phyloP scores from a whole-genome alignment of 2,329 filamentous ascomycete species.

The Geosmithia putterillii region DNA sequence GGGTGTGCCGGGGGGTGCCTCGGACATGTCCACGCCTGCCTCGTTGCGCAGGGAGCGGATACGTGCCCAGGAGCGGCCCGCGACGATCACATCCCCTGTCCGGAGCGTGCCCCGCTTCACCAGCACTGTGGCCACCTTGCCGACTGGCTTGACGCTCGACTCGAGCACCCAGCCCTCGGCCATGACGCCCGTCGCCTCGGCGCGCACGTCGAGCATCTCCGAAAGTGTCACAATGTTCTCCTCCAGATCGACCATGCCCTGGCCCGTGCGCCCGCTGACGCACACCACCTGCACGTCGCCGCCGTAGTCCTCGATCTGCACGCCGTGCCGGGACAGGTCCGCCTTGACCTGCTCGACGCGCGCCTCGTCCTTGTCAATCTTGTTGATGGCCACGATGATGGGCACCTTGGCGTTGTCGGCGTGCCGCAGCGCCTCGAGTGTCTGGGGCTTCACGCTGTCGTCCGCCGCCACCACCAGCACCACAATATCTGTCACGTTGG shows the following conservation, averaged over 20 bases:
- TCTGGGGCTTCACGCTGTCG: slow-evolving; percentile 95
- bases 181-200: slow-evolving; percentile 54
- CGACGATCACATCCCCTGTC: slow-evolving; percentile 71
- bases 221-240: slow-evolving; percentile 79
- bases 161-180: slow-evolving; percentile 93
- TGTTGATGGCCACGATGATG: slow-evolving; percentile 96
- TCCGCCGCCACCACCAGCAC: slow-evolving; percentile 92
- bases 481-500: slow-evolving; percentile 93
- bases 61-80: slow-evolving; percentile 77
- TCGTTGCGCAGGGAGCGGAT: slow-evolving; percentile 81
- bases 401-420: slow-evolving; percentile 78
- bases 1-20: slow-evolving; percentile 77
- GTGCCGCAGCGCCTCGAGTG: slow-evolving; percentile 90
- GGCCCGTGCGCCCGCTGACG: slow-evolving; percentile 87
- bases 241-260: slow-evolving; percentile 84
- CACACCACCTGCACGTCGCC: slow-evolving; percentile 87
- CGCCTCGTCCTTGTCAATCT: slow-evolving; percentile 80
- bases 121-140: slow-evolving; percentile 78
- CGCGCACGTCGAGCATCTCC: slow-evolving; percentile 82
- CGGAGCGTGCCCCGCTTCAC: slow-evolving; percentile 78
- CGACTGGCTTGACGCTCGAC: slow-evolving; percentile 73
- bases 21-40: slow-evolving; percentile 56
- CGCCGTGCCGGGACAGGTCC: slow-evolving; percentile 69
- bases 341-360: slow-evolving; percentile 75
- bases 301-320: slow-evolving; percentile 90